phyloP scores from a whole-genome alignment of 2,329 filamentous ascomycete genomes.

The Talaromyces sp. region DNA sequence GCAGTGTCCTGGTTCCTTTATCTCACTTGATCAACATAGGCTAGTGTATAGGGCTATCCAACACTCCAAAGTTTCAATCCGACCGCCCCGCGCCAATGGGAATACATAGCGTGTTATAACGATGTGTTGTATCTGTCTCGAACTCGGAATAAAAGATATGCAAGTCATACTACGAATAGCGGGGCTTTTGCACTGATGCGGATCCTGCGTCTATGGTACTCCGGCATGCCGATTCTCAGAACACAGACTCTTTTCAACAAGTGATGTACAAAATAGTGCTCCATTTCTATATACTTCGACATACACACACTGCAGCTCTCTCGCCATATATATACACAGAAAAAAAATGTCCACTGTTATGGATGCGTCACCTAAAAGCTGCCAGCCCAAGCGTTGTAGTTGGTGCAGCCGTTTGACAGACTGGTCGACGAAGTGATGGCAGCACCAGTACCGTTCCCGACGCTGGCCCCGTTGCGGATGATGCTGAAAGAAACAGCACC shows the following conservation, averaged over 20 bases:
- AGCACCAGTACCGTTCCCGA: constrained; percentile 21
- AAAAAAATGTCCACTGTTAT: not conserved
- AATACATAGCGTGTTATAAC: not conserved
- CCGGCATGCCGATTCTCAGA: not conserved
- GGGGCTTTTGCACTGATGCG: not conserved
- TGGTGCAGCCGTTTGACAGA: constrained; percentile 9
- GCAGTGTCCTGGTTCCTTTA: too few relatives aligned
- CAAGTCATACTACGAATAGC: not conserved
- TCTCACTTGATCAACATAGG: not conserved
- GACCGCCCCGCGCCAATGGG: not conserved
- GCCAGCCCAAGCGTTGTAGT: constrained; percentile 9
- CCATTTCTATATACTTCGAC: not conserved
- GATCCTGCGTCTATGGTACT: not conserved
- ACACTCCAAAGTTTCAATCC: not conserved
- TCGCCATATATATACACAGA: not conserved
- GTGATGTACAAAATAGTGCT: not conserved
- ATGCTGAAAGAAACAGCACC: constrained; percentile 24
- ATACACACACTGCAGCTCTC: not conserved
- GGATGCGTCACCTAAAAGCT: constrained; percentile 4
- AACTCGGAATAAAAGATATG: not conserved
- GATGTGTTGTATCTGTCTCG: not conserved
- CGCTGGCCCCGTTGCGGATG: constrained; percentile 17
- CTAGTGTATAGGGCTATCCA: not conserved
- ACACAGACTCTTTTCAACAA: not conserved
- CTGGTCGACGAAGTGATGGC: constrained; percentile 19